A percentile compares a stretch with the other conserved stretches of the same genome.
phyloP scores from a whole-genome alignment of 768 basidiomycete species.

The Tephrocybe sp. region DNA sequence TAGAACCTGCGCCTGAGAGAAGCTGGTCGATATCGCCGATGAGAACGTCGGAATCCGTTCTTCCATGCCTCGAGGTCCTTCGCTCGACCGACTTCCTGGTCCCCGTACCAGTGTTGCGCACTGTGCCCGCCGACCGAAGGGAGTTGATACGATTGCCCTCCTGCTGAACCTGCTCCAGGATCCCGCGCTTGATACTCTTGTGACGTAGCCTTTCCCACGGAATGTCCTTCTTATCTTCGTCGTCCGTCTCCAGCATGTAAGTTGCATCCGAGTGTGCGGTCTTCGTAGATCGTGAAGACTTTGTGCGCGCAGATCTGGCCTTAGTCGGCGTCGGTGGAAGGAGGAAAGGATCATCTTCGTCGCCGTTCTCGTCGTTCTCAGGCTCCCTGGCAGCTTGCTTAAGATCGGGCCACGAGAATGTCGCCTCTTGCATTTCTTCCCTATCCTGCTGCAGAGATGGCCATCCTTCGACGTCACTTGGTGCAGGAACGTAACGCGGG shows the following conservation, averaged over 20 bases:
- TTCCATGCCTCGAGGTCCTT: conserved; percentile 19
- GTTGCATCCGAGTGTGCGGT: conserved; percentile 11
- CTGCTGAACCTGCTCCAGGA: conserved; percentile 42
- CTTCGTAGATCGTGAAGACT: conserved; percentile 16
- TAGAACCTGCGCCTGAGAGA: not conserved
- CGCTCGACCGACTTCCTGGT: conserved; percentile 3
- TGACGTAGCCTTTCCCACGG: conserved; percentile 49
- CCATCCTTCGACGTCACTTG: conserved; percentile 16
- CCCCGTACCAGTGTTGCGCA: conserved; percentile 8
- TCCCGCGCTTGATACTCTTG: conserved; percentile 51
- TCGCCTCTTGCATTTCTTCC: conserved; percentile 10
- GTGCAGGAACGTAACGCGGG: conserved; percentile 25
- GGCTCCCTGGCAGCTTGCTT: not conserved
- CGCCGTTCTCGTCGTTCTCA: not conserved
- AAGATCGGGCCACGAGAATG: conserved; percentile 18
- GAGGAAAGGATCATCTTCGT: conserved; percentile 29
- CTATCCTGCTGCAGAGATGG: conserved; percentile 5
- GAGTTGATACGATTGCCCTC: conserved; percentile 33
- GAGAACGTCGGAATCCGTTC: conserved; percentile 28
- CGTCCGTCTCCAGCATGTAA: conserved; percentile 21
- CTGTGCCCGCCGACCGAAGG: conserved; percentile 24
- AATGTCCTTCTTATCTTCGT: conserved; percentile 16
- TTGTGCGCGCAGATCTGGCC: conserved; percentile 8
- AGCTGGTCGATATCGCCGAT: conserved; percentile 14
- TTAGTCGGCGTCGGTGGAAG: conserved; percentile 13